A percentile compares a stretch with the other conserved stretches of the same genome.
Evolutionary conservation across 805 yeast species (phyloP).

Genomic region (Kluyveromyces starmeri): DNA sequence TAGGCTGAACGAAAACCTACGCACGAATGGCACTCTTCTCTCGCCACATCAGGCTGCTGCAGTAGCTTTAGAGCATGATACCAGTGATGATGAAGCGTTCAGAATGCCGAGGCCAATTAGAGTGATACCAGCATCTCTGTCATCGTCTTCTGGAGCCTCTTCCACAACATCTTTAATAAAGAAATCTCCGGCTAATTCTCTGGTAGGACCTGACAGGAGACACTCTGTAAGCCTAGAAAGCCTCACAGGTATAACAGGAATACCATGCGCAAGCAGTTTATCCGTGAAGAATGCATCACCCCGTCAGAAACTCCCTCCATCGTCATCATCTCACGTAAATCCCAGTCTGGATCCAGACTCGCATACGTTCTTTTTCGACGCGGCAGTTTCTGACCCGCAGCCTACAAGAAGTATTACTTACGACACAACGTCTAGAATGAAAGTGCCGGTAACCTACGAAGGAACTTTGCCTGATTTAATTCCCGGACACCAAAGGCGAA

Average conservation of each 20-base stretch:
- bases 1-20: too few relatives aligned
- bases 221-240: background rate
- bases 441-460: constrained; percentile 13
- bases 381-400: too few relatives aligned
- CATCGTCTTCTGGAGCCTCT: constrained; percentile 1
- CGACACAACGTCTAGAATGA: constrained; percentile 5
- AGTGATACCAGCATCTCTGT: background rate
- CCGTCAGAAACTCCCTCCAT: too few relatives aligned
- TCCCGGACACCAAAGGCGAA: constrained; percentile 17
- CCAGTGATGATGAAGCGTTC: constrained; percentile 1
- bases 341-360: too few relatives aligned
- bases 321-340: too few relatives aligned
- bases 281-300: too few relatives aligned
- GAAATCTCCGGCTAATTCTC: constrained; percentile 1
- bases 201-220: background rate
- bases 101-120: too few relatives aligned
- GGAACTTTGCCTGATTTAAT: constrained; percentile 23
- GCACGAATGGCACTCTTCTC: too few relatives aligned
- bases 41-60: constrained; percentile 1
- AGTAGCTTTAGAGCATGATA: background rate
- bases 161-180: background rate
- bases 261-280: too few relatives aligned
- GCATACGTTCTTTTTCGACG: too few relatives aligned
- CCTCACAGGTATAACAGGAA: too few relatives aligned
- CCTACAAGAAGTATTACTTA: constrained; percentile 7